phyloP scores from a whole-genome alignment of 352 stramenopile species.

The Pythium aristosporum region DNA sequence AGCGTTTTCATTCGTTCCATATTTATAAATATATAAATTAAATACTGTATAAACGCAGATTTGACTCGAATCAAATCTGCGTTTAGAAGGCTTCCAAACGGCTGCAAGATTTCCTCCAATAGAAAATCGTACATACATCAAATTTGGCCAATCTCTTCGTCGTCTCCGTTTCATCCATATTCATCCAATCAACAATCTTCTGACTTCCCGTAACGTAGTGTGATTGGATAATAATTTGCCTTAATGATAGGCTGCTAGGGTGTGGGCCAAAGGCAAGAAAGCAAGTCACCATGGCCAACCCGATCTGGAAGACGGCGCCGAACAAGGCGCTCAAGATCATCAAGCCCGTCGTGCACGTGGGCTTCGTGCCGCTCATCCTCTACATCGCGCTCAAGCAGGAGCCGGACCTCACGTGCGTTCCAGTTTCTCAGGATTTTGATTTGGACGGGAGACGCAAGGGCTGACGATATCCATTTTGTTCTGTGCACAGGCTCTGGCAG shows the following conservation, averaged over 20 bases:
- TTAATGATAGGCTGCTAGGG: constrained; percentile 22
- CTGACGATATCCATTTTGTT: constrained; percentile 5
- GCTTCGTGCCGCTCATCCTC: constrained; percentile 80
- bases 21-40: too few relatives aligned
- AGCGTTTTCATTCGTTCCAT: too few relatives aligned
- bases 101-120: too few relatives aligned
- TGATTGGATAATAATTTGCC: constrained; percentile 15
- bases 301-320: constrained; percentile 78
- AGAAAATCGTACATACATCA: too few relatives aligned
- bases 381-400: constrained; percentile 83
- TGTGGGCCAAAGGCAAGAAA: not conserved
- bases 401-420: constrained; percentile 61
- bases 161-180: constrained; percentile 9
- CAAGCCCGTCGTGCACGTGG: constrained; percentile 83
- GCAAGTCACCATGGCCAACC: constrained; percentile 33
- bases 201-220: too few relatives aligned
- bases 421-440: not conserved
- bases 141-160: constrained; percentile 13
- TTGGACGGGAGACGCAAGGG: not conserved
- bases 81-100: too few relatives aligned
- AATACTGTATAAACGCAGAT: too few relatives aligned
- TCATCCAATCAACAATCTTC: too few relatives aligned
- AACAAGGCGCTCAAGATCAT: constrained; percentile 78
- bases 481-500: constrained; percentile 52
- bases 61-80: too few relatives aligned